Evolutionary conservation across 73 alveolate genomes (phyloP), one percentile per base, ranked within the genome.

Genomic region (Blepharisma stoltei): DNA sequence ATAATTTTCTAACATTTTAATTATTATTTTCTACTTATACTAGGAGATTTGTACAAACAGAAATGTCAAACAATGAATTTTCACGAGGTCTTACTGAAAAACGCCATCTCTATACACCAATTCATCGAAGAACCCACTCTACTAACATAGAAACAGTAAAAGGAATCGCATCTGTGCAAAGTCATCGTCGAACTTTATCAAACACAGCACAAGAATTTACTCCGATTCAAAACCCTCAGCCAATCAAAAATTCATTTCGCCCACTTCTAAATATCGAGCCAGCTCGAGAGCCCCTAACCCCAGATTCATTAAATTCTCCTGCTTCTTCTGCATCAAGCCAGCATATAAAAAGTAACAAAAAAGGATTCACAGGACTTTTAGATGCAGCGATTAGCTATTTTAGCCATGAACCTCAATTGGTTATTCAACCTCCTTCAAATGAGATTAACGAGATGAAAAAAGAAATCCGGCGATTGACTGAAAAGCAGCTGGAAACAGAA

Each of bases 171-270:
- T 32, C 41, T 32, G 41, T 32, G 0, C n/a, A 14, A 14, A 20
- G 66, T 4, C 66, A 52, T 52, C 66, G 66, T 52, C 66, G 66
- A 14, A 52, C 66, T 14, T 14, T 52, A 20, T 52, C 66, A 52
- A 52, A 52, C 23, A 52, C 66, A 52, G 66, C 66, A 52, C 23
- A 14, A 11, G 66, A 52, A 14, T 52, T 52, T 52, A 20, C 6
- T 14, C n/a, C n/a, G 5, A 14, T 52, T 52, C n/a, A 52, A 14
- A 52, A 32, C 41, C 41, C 41, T 32, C 41, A 32, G 41, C 41
- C 41, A 32, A 32, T 32, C 41, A 32, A 32, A 32, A 32, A 32
- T 32, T 32, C 41, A 1, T 32, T 52, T 52, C 66, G 23, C 2
- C 23, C 66, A 52, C 66, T 52, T 11, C 66, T 20, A 52, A 20